These are phyloP conservation scores for Xylariaceae sp. DNA, from an alignment of 2,329 filamentous ascomycete species.

Conservation along the genomic window DNA sequence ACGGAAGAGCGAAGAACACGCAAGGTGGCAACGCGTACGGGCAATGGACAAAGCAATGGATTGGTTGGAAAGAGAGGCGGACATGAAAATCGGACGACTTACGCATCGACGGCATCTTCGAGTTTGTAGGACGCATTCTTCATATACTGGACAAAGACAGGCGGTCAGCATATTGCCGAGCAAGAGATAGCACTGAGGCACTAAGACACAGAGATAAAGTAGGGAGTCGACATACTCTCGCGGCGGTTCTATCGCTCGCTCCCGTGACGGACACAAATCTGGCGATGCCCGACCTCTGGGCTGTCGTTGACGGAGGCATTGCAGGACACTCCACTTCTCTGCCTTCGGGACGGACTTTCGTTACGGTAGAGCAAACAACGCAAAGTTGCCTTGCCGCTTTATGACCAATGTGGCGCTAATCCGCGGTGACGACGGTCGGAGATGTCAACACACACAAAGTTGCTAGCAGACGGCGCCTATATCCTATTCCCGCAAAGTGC, in stretches of 20 bases:
- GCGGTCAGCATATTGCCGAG: neutral
- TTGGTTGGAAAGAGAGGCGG: neutral
- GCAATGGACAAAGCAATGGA: neutral
- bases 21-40: neutral
- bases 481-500: neutral
- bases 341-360: neutral
- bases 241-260: constrained; percentile 25
- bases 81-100: constrained; percentile 36
- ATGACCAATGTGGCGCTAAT: neutral
- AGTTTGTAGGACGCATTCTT: constrained; percentile 46
- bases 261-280: constrained; percentile 31
- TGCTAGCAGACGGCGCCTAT: neutral
- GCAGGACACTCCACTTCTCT: constrained; percentile 5
- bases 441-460: neutral
- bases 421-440: neutral
- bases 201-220: neutral
- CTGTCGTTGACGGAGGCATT: constrained; percentile 26
- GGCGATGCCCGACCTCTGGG: constrained; percentile 26
- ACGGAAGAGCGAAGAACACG: neutral
- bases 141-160: constrained; percentile 20
- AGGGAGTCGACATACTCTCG: constrained; percentile 20
- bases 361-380: neutral
- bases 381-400: neutral
- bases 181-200: neutral
- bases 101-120: constrained; percentile 52